Percentiles rank a stretch among this genome's conserved stretches.
These are phyloP conservation scores for Dryas octopetala DNA, from an alignment of 306 rosid species.

Conservation along the genomic window DNA sequence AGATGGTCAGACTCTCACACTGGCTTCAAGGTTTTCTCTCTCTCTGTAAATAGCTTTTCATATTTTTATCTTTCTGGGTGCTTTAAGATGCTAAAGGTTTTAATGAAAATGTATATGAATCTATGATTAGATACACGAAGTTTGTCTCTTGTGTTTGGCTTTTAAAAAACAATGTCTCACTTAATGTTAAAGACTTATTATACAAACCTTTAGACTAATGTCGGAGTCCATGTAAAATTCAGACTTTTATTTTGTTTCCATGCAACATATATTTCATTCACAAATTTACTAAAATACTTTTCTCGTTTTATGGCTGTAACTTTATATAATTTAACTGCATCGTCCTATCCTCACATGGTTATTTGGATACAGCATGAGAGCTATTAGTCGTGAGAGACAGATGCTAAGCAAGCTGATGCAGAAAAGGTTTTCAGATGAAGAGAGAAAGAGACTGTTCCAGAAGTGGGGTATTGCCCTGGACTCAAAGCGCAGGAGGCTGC, in stretches of 20 bases:
- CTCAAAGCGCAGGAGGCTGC: slow-evolving; percentile 90
- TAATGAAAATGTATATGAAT: background rate
- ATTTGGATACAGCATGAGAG: slow-evolving; percentile 53
- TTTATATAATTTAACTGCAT: background rate
- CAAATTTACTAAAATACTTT: background rate
- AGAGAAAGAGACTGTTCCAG: slow-evolving; percentile 60
- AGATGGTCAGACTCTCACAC: slow-evolving; percentile 59
- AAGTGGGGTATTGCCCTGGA: slow-evolving; percentile 73
- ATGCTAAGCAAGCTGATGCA: slow-evolving; percentile 77
- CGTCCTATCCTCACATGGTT: slow-evolving; percentile 18
- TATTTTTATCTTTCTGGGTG: background rate
- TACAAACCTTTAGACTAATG: background rate
- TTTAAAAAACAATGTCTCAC: background rate
- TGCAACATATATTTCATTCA: background rate
- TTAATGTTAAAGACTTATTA: background rate
- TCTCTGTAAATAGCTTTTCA: background rate
- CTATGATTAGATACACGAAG: background rate
- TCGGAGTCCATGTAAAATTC: background rate
- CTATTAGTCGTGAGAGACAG: slow-evolving; percentile 71
- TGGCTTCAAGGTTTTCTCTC: slow-evolving; percentile 67
- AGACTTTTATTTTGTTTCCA: background rate
- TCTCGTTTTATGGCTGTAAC: background rate
- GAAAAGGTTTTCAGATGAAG: slow-evolving; percentile 65
- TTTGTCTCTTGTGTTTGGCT: background rate
- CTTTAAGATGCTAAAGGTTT: background rate